Percentiles rank a stretch among this genome's conserved stretches.
Conservation (phyloP, 805 yeast genomes). For the Candida khao-thaluensis region DNA sequence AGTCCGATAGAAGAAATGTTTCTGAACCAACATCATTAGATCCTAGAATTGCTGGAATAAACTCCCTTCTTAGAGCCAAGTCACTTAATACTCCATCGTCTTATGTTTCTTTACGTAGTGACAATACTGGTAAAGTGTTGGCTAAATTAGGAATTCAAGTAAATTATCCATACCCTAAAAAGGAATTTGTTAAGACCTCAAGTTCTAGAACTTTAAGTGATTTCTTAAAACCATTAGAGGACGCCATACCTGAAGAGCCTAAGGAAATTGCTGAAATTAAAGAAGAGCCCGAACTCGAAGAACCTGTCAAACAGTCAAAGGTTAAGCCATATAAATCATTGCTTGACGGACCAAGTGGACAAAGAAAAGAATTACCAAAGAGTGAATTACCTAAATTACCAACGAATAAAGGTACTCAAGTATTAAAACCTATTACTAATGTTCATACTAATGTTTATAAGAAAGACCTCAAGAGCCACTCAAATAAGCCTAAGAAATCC, state of each 20-base stretch:
- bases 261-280: not conserved
- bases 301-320: constrained; percentile 1
- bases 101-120: constrained; percentile 22
- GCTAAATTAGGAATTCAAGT: constrained; percentile 38
- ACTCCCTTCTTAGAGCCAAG: constrained; percentile 34
- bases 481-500: not conserved
- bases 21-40: constrained; percentile 39
- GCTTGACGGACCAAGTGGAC: not conserved
- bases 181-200: constrained; percentile 31
- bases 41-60: constrained; percentile 28
- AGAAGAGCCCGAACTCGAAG: constrained; percentile 7
- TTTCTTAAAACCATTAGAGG: constrained; percentile 15
- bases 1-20: constrained; percentile 14
- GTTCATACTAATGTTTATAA: constrained; percentile 4
- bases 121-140: constrained; percentile 32
- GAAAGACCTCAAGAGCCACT: not conserved
- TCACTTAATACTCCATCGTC: constrained; percentile 31
- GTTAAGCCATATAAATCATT: constrained; percentile 10
- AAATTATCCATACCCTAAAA: constrained; percentile 13
- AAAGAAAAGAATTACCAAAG: not conserved
- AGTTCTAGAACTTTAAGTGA: constrained; percentile 33
- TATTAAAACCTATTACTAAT: constrained; percentile 8
- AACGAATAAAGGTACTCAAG: constrained; percentile 3
- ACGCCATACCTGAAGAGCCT: constrained; percentile 8
- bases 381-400: constrained; percentile 10